phyloP scores from a whole-genome alignment of 768 basidiomycete species.

The Hortiboletus campestris region DNA sequence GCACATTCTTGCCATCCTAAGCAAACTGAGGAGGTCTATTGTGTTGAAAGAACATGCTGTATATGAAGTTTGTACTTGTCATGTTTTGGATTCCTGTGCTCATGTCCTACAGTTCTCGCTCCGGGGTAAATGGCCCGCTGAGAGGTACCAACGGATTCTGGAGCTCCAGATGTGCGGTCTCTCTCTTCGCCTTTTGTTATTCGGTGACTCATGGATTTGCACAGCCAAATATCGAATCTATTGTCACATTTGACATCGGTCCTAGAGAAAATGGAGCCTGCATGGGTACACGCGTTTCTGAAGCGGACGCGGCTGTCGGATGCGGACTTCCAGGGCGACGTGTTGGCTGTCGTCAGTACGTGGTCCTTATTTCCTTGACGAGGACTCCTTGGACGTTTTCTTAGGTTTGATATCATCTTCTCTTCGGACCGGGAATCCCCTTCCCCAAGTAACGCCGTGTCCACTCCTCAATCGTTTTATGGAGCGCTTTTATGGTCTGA shows the following conservation, averaged over 20 bases:
- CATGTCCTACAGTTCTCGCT: constrained; percentile 60
- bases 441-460: constrained; percentile 87
- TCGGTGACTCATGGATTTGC: constrained; percentile 2
- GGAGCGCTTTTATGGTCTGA: constrained; percentile 52
- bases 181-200: not conserved
- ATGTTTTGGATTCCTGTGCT: not conserved
- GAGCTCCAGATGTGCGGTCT: constrained; percentile 62
- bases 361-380: not conserved
- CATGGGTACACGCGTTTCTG: constrained; percentile 77
- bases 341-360: constrained; percentile 78
- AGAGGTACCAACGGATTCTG: constrained; percentile 68
- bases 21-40: constrained; percentile 65
- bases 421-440: constrained; percentile 66
- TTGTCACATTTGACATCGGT: constrained; percentile 75
- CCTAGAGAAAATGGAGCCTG: constrained; percentile 65
- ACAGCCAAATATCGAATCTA: constrained; percentile 64
- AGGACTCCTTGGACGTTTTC: not conserved
- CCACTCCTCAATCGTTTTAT: constrained; percentile 52
- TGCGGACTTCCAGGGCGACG: constrained; percentile 79
- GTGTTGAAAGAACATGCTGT: constrained; percentile 56
- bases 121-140: constrained; percentile 75
- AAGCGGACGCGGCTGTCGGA: constrained; percentile 73
- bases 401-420: constrained; percentile 75
- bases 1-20: constrained; percentile 69
- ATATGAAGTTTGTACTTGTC: constrained; percentile 53